phyloP scores from a whole-genome alignment of 2,329 filamentous ascomycete species.

The Pyrenochaeta sp. region DNA sequence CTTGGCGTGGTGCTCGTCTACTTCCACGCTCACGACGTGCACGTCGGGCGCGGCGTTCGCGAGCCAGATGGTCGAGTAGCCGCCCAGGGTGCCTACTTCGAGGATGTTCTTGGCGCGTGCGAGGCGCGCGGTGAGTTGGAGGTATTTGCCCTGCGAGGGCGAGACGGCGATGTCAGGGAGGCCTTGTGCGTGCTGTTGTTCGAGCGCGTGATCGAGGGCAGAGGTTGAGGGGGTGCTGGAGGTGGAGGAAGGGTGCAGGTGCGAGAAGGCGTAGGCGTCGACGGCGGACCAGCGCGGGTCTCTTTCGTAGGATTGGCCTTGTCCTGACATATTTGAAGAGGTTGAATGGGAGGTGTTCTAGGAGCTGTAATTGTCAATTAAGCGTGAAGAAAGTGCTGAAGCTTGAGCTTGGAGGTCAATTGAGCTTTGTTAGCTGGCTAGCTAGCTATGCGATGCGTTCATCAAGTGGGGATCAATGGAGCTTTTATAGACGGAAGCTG shows the following conservation, averaged over 20 bases:
- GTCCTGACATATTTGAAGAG: constrained; percentile 19
- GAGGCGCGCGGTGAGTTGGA: constrained; percentile 43
- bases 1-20: constrained; percentile 55
- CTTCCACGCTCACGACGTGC: constrained; percentile 62
- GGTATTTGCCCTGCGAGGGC: constrained; percentile 44
- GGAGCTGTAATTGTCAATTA: background rate
- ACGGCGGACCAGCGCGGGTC: constrained; percentile 51
- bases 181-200: constrained; percentile 27
- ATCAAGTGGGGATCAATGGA: background rate
- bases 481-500: constrained; percentile 10
- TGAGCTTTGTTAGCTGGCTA: background rate
- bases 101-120: constrained; percentile 48
- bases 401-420: constrained; percentile 4
- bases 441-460: background rate
- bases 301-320: constrained; percentile 33
- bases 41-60: constrained; percentile 50
- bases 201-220: constrained; percentile 34
- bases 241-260: constrained; percentile 42
- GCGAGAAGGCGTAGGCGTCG: constrained; percentile 47
- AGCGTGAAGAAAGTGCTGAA: background rate
- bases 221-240: constrained; percentile 34
- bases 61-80: constrained; percentile 64
- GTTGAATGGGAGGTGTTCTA: background rate
- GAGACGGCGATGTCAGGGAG: constrained; percentile 49
- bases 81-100: constrained; percentile 65